Percentiles rank a stretch among this genome's conserved stretches.
These are phyloP conservation scores for Pyrenochaeta sp. DNA, from an alignment of 2,329 filamentous ascomycete species.

Conservation along the genomic window DNA sequence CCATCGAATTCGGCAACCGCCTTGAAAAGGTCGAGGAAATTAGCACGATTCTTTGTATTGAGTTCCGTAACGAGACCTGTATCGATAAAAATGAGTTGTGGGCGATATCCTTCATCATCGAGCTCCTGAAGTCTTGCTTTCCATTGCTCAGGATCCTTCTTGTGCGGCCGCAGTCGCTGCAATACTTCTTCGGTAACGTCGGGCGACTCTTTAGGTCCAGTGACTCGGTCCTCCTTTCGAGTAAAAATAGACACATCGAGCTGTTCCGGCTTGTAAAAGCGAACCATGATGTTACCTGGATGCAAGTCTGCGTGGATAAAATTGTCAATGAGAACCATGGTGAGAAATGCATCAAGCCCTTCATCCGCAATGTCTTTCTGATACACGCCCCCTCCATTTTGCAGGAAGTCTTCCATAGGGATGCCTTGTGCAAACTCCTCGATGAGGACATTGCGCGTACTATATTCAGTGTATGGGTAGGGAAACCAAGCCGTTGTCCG, in stretches of 20 bases:
- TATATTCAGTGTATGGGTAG: slow-evolving; percentile 91
- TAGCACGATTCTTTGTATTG: slow-evolving; percentile 82
- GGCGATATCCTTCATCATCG: slow-evolving; percentile 86
- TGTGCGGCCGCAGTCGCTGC: slow-evolving; percentile 77
- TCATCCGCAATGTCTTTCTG: slow-evolving; percentile 95
- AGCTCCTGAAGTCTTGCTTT: slow-evolving; percentile 75
- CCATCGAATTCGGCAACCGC: slow-evolving; percentile 96
- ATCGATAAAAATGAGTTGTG: slow-evolving; percentile 97
- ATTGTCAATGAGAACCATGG: slow-evolving; percentile 97
- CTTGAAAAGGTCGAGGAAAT: slow-evolving; percentile 96
- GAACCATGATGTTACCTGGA: slow-evolving; percentile 98
- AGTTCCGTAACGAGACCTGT: slow-evolving; percentile 94
- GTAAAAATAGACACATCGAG: slow-evolving; percentile 69
- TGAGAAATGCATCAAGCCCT: slow-evolving; percentile 92
- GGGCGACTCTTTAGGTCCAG: slow-evolving; percentile 58
- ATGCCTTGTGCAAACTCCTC: slow-evolving; percentile 97
- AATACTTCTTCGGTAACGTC: slow-evolving; percentile 92
- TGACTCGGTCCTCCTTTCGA: slow-evolving; percentile 43
- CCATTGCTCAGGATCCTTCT: slow-evolving; percentile 75
- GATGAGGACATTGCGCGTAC: slow-evolving; percentile 88
- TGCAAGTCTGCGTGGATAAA: slow-evolving; percentile 97
- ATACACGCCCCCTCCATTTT: slow-evolving; percentile 90
- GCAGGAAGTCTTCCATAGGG: slow-evolving; percentile 86
- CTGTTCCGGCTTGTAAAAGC: slow-evolving; percentile 87
- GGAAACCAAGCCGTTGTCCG: slow-evolving; percentile 96